phyloP scores from a whole-genome alignment of 2,329 filamentous ascomycete genomes.

The Lasiodiplodia citricola region DNA sequence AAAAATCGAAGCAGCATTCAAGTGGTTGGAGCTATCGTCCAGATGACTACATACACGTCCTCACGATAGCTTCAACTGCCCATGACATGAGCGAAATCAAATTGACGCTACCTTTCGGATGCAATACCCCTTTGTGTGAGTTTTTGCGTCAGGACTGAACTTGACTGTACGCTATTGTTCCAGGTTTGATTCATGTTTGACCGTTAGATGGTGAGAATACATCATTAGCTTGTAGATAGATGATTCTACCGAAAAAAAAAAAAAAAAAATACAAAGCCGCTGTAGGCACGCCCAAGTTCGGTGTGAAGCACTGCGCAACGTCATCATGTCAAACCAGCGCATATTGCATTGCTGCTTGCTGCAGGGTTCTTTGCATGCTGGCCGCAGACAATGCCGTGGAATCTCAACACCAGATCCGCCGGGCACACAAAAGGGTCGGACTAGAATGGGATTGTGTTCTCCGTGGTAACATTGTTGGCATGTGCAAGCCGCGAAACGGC shows the following conservation, averaged over 20 bases:
- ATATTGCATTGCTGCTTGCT: conserved; percentile 8
- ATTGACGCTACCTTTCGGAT: too few species aligned
- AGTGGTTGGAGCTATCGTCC: too few species aligned
- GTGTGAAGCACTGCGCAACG: background rate
- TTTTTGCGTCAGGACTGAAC: too few species aligned
- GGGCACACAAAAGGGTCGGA: background rate
- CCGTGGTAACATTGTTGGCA: background rate
- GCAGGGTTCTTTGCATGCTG: background rate
- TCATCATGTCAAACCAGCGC: background rate
- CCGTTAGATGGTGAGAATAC: background rate
- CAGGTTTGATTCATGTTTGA: background rate
- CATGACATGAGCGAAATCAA: too few species aligned
- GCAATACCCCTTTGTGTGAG: too few species aligned
- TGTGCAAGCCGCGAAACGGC: background rate
- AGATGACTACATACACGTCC: too few species aligned
- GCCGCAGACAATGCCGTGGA: background rate
- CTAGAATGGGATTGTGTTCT: background rate
- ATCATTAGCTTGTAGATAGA: background rate
- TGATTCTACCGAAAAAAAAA: too few species aligned
- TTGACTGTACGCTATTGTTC: background rate
- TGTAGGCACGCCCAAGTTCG: background rate
- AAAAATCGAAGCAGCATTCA: too few species aligned
- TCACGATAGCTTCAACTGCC: too few species aligned
- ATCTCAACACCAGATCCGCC: conserved; percentile 1
- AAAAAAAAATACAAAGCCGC: background rate